Base-by-base conservation (phyloP, 495 filamentous ascomycete species). In the Lepidopterella palustris region DNA sequence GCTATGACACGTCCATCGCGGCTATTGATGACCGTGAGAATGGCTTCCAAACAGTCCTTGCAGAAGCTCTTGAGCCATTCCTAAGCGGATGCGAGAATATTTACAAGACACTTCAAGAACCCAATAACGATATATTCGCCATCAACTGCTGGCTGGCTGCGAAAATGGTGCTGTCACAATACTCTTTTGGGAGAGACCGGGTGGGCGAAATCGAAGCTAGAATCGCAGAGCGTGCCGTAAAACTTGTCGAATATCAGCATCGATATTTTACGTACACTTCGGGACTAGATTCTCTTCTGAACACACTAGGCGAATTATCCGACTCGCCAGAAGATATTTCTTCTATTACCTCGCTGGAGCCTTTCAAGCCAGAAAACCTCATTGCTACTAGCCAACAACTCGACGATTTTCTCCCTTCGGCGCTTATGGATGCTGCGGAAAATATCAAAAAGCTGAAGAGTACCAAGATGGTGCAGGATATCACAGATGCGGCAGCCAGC, bases 371-470 rank as follows among this genome's bases (percentile, higher is more conserved):
- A 0, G 76, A 80, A 11, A 72, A 80, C 3, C 78, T 97, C 23
- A 73, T 79, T 11, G 70, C 75, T 32, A 84, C 85, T 5, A 87
- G 86, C 67, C 88, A 95, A 66, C 80, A 81, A 25, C 82, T 98
- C 3, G 95, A 98, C 71, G 85, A 88, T 62, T 97, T 96, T 73
- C 79, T 98, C 21, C 91, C 92, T 0, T 92, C 89, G 8, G 93
- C 92, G 8, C 74, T 96, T 18, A 93, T 96, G 82, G 93, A 98
- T 70, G 90, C 92, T 3, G 80, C 85, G 57, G 84, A 93, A 59
- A 87, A 90, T 56, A 71, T 98, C 45, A 86, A 86, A 62, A 76
- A 79, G 11, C 73, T 97, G 11, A 82, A 84, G 59, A 88, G 86
- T 57, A 77, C 86, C 5, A 79, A 74, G 59, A 75, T 95, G 45